A percentile compares a stretch with the other conserved stretches of the same genome.
Evolutionary conservation across 441 rosid species (phyloP).

Genomic region (Syzygium syzygioides): DNA sequence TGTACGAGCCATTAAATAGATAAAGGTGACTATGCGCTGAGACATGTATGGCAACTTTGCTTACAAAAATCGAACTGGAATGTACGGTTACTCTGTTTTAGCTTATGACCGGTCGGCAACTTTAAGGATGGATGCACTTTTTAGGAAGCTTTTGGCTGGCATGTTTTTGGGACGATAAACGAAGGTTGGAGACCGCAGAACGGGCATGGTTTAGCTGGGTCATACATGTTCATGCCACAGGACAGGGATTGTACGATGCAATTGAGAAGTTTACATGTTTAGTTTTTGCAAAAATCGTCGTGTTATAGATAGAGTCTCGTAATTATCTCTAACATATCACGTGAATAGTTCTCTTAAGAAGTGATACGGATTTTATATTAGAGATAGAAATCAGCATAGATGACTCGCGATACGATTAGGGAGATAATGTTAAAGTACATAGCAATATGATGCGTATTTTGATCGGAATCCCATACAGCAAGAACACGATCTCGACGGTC

Average conservation of each 20-base stretch:
- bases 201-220: neutral
- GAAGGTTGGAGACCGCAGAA: neutral
- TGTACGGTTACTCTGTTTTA: neutral
- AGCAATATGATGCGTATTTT: neutral
- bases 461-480: neutral
- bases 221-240: neutral
- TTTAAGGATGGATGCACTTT: neutral
- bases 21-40: neutral
- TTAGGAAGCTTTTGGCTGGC: neutral
- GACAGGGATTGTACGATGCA: neutral
- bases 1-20: neutral
- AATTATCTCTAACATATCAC: neutral
- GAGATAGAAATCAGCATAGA: neutral
- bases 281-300: neutral
- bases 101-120: neutral
- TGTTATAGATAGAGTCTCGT: neutral
- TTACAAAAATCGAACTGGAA: neutral
- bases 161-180: neutral
- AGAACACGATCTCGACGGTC: neutral
- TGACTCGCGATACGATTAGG: neutral
- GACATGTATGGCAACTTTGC: neutral
- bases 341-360: neutral
- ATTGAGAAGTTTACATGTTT: neutral
- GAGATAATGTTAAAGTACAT: neutral
- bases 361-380: neutral